These are phyloP conservation scores for Pichia sp. DNA, from an alignment of 1,139 yeast genomes.

Conservation along the genomic window DNA sequence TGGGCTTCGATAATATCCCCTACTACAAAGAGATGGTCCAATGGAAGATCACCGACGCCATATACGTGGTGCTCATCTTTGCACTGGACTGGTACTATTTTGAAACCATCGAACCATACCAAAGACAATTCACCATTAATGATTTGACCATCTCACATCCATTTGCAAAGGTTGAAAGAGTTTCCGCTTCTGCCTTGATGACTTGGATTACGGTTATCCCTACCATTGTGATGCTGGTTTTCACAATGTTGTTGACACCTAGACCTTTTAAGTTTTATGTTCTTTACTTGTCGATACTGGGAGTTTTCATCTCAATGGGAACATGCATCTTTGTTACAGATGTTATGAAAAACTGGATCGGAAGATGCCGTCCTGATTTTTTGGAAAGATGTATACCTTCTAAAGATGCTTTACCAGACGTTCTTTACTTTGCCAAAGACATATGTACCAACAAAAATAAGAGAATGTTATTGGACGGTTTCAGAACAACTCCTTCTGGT, in stretches of 20 bases:
- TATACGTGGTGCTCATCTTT: conserved; percentile 35
- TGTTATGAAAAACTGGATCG: conserved; percentile 62
- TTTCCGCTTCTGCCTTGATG: conserved; percentile 33
- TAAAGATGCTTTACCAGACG: conserved; percentile 28
- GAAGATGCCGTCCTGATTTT: conserved; percentile 79
- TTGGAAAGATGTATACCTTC: conserved; percentile 57
- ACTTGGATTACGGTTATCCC: conserved; percentile 37
- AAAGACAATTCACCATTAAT: conserved; percentile 57
- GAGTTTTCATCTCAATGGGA: conserved; percentile 43
- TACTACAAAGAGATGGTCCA: conserved; percentile 30
- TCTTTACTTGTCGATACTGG: conserved; percentile 44
- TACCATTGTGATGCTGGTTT: conserved; percentile 26
- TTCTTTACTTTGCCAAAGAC: conserved; percentile 39
- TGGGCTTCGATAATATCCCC: conserved; percentile 37
- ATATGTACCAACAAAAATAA: conserved; percentile 39
- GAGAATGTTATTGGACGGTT: conserved; percentile 47
- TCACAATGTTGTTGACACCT: conserved; percentile 30
- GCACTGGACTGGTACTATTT: conserved; percentile 36
- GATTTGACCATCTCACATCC: conserved; percentile 63
- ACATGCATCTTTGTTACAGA: conserved; percentile 55
- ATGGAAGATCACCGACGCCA: conserved; percentile 57
- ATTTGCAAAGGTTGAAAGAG: conserved; percentile 57
- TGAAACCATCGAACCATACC: conserved; percentile 45
- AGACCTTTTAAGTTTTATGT: conserved; percentile 31
- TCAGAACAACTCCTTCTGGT: conserved; percentile 77